These are phyloP conservation scores for Colletotrichum destructivum DNA, from an alignment of 2,329 filamentous ascomycete species.

Conservation along the genomic window DNA sequence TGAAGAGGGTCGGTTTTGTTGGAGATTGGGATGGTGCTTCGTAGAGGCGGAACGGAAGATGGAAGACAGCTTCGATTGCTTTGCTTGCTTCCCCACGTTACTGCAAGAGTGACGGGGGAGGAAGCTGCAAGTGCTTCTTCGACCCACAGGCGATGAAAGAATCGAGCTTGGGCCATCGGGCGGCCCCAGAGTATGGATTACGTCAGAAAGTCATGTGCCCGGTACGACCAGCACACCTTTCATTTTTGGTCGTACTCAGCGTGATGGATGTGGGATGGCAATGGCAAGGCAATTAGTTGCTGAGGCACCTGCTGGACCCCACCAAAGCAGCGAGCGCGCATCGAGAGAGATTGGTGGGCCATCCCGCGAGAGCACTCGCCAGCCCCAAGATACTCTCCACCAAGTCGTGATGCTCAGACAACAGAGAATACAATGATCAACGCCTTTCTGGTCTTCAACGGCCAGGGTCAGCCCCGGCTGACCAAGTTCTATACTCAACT, in stretches of 20 bases:
- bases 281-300: neutral
- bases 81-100: constrained; percentile 40
- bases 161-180: neutral
- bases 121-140: constrained; percentile 11
- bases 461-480: constrained; percentile 94
- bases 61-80: constrained; percentile 34
- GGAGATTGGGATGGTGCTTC: constrained; percentile 9
- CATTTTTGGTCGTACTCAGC: constrained; percentile 3
- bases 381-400: neutral
- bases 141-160: constrained; percentile 1
- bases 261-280: neutral
- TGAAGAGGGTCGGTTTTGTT: neutral
- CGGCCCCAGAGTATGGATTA: constrained; percentile 18
- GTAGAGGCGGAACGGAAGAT: neutral
- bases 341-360: neutral
- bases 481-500: constrained; percentile 99
- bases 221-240: constrained; percentile 24
- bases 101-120: constrained; percentile 24
- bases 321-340: constrained; percentile 18
- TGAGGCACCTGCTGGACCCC: constrained; percentile 24
- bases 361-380: neutral
- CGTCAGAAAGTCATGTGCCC: constrained; percentile 42
- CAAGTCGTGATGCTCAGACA: constrained; percentile 44
- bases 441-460: constrained; percentile 98
- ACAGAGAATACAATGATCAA: constrained; percentile 84